Base-by-base conservation (phyloP, 495 filamentous ascomycete genomes). In the Talaromyces borbonicus region DNA sequence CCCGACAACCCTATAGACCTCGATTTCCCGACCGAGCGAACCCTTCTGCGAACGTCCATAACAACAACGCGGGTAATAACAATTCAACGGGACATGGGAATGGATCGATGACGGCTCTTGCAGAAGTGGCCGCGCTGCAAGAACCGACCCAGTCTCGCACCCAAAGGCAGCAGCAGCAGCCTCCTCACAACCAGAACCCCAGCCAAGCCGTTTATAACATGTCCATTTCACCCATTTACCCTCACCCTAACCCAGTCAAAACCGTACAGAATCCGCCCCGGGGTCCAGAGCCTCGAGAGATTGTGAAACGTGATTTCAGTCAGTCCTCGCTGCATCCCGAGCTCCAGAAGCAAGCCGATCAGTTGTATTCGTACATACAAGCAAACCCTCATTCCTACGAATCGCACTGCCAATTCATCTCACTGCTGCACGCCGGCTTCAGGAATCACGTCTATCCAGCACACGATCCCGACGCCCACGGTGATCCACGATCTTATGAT, bases 91-190 rank as follows among this genome's bases (percentile, higher is more conserved):
- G 62, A 12, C 66, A 56, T 49, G 65, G 59, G 31, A 53, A 68
- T 49, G 52, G 62, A 12, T 67, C 75, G 1, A 83, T 83, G 77
- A 79, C 83, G 49, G 77, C 79, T 15, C 58, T 84, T 40, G 79
- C 79, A 29, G 80, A 83, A 54, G 56, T 82, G 25, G 80, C 80
- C 33, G 73, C 79, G 3, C 81, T 82, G 75, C 79, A 83, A 60
- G 73, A 78, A 47, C 74, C 74, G 37, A 26, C 12, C 19, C 79
- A 83, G 49, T 72, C 69, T 3, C 62, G 67, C 43, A 67, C 69
- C 68, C 18, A 75, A 56, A 43, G 58, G 66, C 27, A n/a, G n/a
- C n/a, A n/a, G n/a, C n/a, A n/a, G n/a, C n/a, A 41, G 15, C 11
- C 20, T 8, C 9, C 38, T 26, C 38, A 38, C 35, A 38, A 38